Base-by-base conservation (phyloP, 257 asterid genomes). In the Petunia secreta region DNA sequence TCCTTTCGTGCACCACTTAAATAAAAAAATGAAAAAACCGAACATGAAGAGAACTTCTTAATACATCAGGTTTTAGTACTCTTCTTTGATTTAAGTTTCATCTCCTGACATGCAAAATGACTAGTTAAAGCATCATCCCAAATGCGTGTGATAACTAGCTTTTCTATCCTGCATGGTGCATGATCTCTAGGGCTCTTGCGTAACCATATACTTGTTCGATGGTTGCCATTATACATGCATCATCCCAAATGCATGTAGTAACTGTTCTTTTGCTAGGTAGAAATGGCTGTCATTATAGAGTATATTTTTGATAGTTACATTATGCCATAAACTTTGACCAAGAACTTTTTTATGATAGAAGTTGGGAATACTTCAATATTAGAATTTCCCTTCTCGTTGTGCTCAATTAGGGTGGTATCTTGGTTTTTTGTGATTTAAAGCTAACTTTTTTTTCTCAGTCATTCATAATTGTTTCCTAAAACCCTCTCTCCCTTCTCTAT, bases 11-110 rank as follows among this genome's bases (percentile, higher is more conserved):
- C 71, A 64, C 48, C 71, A 64, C 48, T 64, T 10, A 25, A 64
- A 64, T 64, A 64, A 38, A 41, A 64, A 64, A 39, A 38, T 64
- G 48, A 41, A 64, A 64, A 6, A 64, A 64, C 71, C 15, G 66
- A 64, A 13, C 0, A 64, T 64, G 11, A 10, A 10, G 57, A 52
- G 3, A 15, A 15, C 57, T 52, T 52, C 53, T 41, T 66, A 14
- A 66, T 66, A 66, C 37, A 15, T 15, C 75, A 6, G 53, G 34
- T 14, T 66, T 66, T 15, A 7, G 37, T 66, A 40, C 53, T 66
- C 13, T 9, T 4, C 57, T 66, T 37, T 40, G 37, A 15, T 66
- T 65, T 36, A 66, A 40, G 34, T 40, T 65, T 40, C 50, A 14
- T 65, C 74, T 39, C 74, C 7, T 34, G 53, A 40, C 15, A 7